These are phyloP conservation scores for Ricinus communis DNA, from an alignment of 345 rosid genomes.

Conservation along the genomic window DNA sequence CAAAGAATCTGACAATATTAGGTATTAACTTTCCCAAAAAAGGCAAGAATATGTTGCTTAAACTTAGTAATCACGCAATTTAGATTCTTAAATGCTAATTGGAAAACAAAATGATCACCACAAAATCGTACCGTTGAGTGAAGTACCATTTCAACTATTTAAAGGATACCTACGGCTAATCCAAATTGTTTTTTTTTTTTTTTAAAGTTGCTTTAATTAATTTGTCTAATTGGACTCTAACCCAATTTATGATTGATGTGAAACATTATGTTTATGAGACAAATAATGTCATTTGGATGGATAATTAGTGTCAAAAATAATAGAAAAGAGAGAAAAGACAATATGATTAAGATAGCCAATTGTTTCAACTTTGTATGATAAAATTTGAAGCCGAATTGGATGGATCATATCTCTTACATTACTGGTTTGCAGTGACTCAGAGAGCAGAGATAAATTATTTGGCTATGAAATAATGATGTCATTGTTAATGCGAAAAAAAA, in stretches of 20 bases:
- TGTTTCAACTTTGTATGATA: background rate
- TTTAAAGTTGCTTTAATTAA: slow-evolving; percentile 33
- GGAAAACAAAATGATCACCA: background rate
- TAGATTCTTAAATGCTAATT: background rate
- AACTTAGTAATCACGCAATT: background rate
- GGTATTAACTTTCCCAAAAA: background rate
- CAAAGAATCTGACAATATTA: too few relatives aligned
- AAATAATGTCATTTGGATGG: too few relatives aligned
- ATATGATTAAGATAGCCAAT: background rate
- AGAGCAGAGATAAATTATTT: too few relatives aligned
- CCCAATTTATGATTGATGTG: slow-evolving; percentile 4
- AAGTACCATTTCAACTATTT: background rate
- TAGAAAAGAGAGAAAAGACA: background rate
- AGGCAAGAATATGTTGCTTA: background rate
- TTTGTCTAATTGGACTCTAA: slow-evolving; percentile 15
- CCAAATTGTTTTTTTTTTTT: too few relatives aligned
- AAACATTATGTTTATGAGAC: background rate
- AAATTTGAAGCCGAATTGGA: too few relatives aligned
- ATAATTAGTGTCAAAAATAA: background rate
- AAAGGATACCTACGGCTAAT: too few relatives aligned
- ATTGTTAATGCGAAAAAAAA: too few relatives aligned
- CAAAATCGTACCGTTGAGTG: background rate
- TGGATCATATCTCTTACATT: too few relatives aligned
- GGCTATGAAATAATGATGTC: too few relatives aligned
- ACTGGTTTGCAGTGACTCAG: too few relatives aligned